Percentiles rank a stretch among this genome's conserved stretches.
phyloP scores from a whole-genome alignment of 2,329 filamentous ascomycete species.

The Passalora sequoiae region DNA sequence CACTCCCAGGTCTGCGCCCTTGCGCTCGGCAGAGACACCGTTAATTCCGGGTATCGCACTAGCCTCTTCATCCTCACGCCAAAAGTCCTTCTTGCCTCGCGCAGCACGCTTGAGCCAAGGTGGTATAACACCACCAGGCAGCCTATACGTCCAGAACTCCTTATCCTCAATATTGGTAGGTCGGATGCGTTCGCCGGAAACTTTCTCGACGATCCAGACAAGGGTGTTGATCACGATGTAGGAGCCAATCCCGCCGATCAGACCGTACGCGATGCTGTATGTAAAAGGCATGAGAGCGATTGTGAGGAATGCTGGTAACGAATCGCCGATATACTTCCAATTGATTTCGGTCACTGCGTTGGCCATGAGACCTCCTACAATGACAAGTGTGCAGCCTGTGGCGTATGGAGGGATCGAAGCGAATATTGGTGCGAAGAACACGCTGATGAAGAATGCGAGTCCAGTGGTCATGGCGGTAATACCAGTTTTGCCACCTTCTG shows the following conservation, averaged over 20 bases:
- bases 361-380: conserved; percentile 86
- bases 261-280: conserved; percentile 80
- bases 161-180: conserved; percentile 71
- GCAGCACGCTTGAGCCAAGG: conserved; percentile 63
- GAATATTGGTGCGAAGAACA: conserved; percentile 88
- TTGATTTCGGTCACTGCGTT: conserved; percentile 76
- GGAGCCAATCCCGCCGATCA: conserved; percentile 72
- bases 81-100: conserved; percentile 68
- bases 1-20: neutral
- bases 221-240: conserved; percentile 71
- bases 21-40: neutral
- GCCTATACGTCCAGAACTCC: conserved; percentile 73
- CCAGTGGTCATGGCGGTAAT: conserved; percentile 76
- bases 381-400: conserved; percentile 78
- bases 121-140: conserved; percentile 69
- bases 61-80: conserved; percentile 43
- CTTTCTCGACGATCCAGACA: conserved; percentile 64
- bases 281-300: conserved; percentile 85
- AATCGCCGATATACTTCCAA: conserved; percentile 80
- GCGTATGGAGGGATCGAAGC: conserved; percentile 86
- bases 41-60: neutral
- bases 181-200: conserved; percentile 63
- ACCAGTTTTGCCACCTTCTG: conserved; percentile 78
- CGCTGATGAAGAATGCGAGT: conserved; percentile 76
- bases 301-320: conserved; percentile 77